Conservation (phyloP, 1,139 yeast genomes). For the Hansenula lynferdii region DNA sequence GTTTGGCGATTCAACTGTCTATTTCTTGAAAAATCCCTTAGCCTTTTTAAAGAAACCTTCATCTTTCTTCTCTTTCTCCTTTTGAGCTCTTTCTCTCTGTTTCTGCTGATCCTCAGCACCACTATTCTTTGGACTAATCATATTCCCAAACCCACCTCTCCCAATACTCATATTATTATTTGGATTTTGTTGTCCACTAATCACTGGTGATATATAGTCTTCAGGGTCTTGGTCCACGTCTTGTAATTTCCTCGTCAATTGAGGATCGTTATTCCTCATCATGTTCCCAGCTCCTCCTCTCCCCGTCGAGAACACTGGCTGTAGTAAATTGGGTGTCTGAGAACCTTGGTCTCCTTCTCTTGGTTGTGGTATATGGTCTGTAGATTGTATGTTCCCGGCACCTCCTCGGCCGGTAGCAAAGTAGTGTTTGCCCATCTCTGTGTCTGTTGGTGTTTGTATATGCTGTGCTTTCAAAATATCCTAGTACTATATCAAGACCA, state of each 20-base stretch:
- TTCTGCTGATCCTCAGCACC: conserved; percentile 15
- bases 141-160: conserved; percentile 37
- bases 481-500: too few relatives aligned
- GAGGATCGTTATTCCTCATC: conserved; percentile 60
- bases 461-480: background rate
- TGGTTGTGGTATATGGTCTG: conserved; percentile 45
- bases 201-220: conserved; percentile 20
- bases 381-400: conserved; percentile 61
- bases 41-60: conserved; percentile 22
- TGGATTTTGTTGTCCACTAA: conserved; percentile 17
- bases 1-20: too few relatives aligned
- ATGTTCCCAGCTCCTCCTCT: conserved; percentile 83
- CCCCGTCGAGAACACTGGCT: conserved; percentile 64
- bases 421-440: conserved; percentile 10
- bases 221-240: conserved; percentile 49
- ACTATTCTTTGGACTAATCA: conserved; percentile 31
- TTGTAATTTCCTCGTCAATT: conserved; percentile 58
- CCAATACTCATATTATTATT: conserved; percentile 34
- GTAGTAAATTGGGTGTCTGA: conserved; percentile 55
- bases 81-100: conserved; percentile 16
- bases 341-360: conserved; percentile 56
- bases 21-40: conserved; percentile 21
- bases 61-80: conserved; percentile 9
- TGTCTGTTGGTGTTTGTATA: background rate
- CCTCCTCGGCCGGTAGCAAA: conserved; percentile 62